Conservation (phyloP, 352 stramenopile genomes). For the Phytophthora europaea region DNA sequence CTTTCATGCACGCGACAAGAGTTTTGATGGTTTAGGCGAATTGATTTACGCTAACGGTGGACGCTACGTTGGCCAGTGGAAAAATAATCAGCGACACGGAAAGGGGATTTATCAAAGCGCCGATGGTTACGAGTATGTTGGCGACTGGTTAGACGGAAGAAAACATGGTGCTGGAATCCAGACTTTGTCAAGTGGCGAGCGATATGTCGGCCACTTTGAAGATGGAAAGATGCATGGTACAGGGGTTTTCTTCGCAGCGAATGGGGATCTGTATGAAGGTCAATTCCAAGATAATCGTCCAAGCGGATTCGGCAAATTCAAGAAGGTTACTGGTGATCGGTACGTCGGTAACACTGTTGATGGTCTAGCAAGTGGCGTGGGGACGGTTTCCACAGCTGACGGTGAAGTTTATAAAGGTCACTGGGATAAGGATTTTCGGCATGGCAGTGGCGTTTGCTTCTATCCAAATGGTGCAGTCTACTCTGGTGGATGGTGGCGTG, state of each 20-base stretch:
- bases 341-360: slow-evolving; percentile 76
- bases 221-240: slow-evolving; percentile 82
- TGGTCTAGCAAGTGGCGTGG: slow-evolving; percentile 79
- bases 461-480: slow-evolving; percentile 85
- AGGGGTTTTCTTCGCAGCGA: slow-evolving; percentile 64
- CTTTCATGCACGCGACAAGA: slow-evolving; percentile 52
- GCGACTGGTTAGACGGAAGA: slow-evolving; percentile 77
- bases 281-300: slow-evolving; percentile 54
- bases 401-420: slow-evolving; percentile 93
- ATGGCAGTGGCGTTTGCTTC: slow-evolving; percentile 76
- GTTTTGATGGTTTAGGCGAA: slow-evolving; percentile 86
- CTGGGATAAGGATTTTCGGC: slow-evolving; percentile 70
- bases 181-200: slow-evolving; percentile 80
- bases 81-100: slow-evolving; percentile 69
- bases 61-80: slow-evolving; percentile 89
- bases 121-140: slow-evolving; percentile 69
- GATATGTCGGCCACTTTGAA: slow-evolving; percentile 87
- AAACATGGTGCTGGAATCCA: slow-evolving; percentile 89
- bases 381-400: slow-evolving; percentile 76
- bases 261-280: slow-evolving; percentile 91
- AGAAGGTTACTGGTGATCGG: slow-evolving; percentile 71
- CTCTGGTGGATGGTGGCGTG: slow-evolving; percentile 74
- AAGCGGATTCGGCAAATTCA: slow-evolving; percentile 72
- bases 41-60: slow-evolving; percentile 88
- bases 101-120: slow-evolving; percentile 74